phyloP scores from a whole-genome alignment of 768 basidiomycete species.

The Imleria badia region DNA sequence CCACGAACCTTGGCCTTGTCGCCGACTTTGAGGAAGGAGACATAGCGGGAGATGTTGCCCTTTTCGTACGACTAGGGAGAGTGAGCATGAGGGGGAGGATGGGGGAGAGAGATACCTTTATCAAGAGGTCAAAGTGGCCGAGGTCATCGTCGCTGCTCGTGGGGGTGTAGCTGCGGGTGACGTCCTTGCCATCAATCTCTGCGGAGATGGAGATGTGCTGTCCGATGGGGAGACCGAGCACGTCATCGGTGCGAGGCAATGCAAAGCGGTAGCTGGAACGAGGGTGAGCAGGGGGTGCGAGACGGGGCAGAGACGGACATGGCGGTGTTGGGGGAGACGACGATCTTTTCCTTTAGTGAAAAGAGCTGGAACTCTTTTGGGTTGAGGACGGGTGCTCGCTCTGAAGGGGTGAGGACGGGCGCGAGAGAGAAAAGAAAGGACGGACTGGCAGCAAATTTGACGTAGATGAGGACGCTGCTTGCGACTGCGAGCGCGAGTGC shows the following conservation, averaged over 20 bases:
- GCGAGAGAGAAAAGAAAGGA: constrained; percentile 11
- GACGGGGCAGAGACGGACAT: constrained; percentile 51
- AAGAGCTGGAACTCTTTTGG: constrained; percentile 80
- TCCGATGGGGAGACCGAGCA: constrained; percentile 92
- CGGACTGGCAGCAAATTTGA: constrained; percentile 48
- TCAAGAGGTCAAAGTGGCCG: constrained; percentile 93
- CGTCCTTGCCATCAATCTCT: constrained; percentile 86
- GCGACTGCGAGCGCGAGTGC: constrained; percentile 52
- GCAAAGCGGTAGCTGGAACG: constrained; percentile 85
- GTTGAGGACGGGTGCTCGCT: constrained; percentile 69
- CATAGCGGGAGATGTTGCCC: constrained; percentile 92
- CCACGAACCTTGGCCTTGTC: constrained; percentile 91
- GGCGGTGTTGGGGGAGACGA: constrained; percentile 94
- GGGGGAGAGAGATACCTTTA: constrained; percentile 67
- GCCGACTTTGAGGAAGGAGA: constrained; percentile 80
- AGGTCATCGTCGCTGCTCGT: constrained; percentile 90
- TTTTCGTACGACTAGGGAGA: constrained; percentile 81
- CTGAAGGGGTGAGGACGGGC: constrained; percentile 34
- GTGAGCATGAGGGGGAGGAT: background rate
- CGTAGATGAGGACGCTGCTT: constrained; percentile 50
- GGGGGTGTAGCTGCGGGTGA: constrained; percentile 93
- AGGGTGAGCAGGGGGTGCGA: background rate
- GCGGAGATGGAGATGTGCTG: constrained; percentile 94
- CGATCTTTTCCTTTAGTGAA: constrained; percentile 74
- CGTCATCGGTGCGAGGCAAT: constrained; percentile 68